Evolutionary conservation across 1,284 basidiomycete genomes (phyloP), one percentile per base, ranked within the genome.

Genomic region (Moniliophthora roreri): DNA sequence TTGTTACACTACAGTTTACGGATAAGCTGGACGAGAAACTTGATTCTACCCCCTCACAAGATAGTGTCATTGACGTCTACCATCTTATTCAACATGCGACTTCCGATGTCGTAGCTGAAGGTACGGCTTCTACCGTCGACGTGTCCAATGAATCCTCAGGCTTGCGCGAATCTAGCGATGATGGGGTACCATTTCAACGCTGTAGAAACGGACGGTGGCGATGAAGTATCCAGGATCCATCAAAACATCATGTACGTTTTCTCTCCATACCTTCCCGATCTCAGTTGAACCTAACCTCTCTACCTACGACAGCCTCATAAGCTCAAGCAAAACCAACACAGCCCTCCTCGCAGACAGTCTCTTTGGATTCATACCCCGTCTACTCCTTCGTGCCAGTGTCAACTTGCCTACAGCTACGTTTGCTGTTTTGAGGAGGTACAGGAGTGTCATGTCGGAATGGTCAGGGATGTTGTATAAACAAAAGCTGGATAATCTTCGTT

Each of bases 341-440:
- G 50, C 49, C 21, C 41, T 60, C 10, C 42, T 60, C 23, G 53
- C 23, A 2, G 55, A 60, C 15, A 48, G 21, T 7, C 15, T 58
- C 7, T 44, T 54, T n/a, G 51, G 49, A 16, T 46, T 54, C 26
- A 56, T 58, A 10, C 59, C 59, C 8, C 39, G 34, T 4, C 47
- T 51, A 34, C 36, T 58, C 7, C 34, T 58, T 10, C 54, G 48
- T 18, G 4, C n/a, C 1, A 41, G 40, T 9, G 4, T 50, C 13
- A 47, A 16, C 20, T 46, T 58, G 21, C 57, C 59, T 7, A 58
- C 50, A 5, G 18, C 39, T 10, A 39, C 52, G 18, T 56, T 48
- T 28, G 37, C 47, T 24, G 47, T 52, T 1, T 26, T 60, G 40
- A 32, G 35, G 24, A 13, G 34, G 18, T 60, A 58, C 18, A 47